Percentiles rank a stretch among this genome's conserved stretches.
phyloP scores from a whole-genome alignment of 768 basidiomycete species.

The Hericium coralloides region DNA sequence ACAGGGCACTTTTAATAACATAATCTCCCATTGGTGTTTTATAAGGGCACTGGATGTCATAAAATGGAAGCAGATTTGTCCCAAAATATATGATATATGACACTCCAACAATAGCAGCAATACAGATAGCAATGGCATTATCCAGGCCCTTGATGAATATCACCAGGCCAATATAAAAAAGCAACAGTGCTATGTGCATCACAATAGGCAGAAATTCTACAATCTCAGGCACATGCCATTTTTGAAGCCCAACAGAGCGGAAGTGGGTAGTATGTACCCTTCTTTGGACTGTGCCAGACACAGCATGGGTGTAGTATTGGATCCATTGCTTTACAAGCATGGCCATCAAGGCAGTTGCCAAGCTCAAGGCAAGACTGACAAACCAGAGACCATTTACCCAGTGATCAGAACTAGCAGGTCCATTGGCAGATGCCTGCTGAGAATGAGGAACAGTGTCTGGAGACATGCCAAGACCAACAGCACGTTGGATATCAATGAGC shows the following conservation, averaged over 20 bases:
- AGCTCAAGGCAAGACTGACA: neutral
- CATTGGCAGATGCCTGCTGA: neutral
- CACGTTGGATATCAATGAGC: neutral
- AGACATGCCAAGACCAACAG: neutral
- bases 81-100: neutral
- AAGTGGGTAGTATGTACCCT: neutral
- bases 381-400: neutral
- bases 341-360: neutral
- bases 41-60: too few relatives aligned
- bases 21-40: too few relatives aligned
- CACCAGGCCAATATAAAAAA: neutral
- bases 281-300: neutral
- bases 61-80: too few relatives aligned
- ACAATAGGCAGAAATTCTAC: neutral
- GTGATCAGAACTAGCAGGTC: neutral
- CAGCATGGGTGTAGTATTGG: neutral
- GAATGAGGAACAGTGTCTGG: neutral
- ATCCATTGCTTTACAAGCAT: neutral
- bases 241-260: neutral
- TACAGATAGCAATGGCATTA: neutral
- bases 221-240: neutral
- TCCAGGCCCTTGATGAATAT: neutral
- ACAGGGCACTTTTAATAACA: too few relatives aligned
- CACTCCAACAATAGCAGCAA: too few relatives aligned
- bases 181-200: neutral